Evolutionary conservation across 345 rosid genomes (phyloP), one percentile per base, ranked within the genome.

Genomic region (Corchorus olitorius): DNA sequence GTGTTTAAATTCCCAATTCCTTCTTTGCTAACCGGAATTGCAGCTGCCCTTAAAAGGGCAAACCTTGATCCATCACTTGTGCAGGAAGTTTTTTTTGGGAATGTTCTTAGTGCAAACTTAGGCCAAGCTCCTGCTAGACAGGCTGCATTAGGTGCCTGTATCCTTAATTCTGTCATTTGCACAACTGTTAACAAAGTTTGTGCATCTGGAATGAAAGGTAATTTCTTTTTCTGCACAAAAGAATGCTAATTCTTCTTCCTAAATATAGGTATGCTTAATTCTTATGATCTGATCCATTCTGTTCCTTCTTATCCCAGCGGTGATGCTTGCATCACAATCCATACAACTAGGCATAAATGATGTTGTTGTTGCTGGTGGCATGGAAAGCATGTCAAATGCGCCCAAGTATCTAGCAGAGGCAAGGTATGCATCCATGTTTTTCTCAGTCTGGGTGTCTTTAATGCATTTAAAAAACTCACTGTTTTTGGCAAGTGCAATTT

Each of bases 111-210:
- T 69, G 98, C 97, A 70, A 93, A 96, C 88, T 87, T 96, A 74
- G 99, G 98, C 20, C 99, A 93, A 84, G 98, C 99, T 83, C 98
- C 98, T 49, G 98, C 99, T 74, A 91, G 98, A 79, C 99, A 96
- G 82, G 99, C 98, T 72, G 95, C 99, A 43, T 79, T 96, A 75
- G 99, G 95, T 61, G 97, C 99, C 2, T 95, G 97, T 55, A 88
- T 96, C 72, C 97, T 97, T 37, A 81, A 93, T 83, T 92, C 98
- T 1, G 98, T 90, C 6, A 61, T 91, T 79, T 96, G 98, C 83
- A 96, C 97, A 74, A 92, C 97, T 74, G 84, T 96, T 61, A 92
- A 96, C 87, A 96, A 96, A 93, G 99, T 93, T 45, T 96, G 98
- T 70, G 85, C 99, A 74, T 84, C 97, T 3, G 97, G 98, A 77